These are phyloP conservation scores for Xerocomus nothofagi DNA, from an alignment of 1,284 basidiomycete species.

Conservation along the genomic window DNA sequence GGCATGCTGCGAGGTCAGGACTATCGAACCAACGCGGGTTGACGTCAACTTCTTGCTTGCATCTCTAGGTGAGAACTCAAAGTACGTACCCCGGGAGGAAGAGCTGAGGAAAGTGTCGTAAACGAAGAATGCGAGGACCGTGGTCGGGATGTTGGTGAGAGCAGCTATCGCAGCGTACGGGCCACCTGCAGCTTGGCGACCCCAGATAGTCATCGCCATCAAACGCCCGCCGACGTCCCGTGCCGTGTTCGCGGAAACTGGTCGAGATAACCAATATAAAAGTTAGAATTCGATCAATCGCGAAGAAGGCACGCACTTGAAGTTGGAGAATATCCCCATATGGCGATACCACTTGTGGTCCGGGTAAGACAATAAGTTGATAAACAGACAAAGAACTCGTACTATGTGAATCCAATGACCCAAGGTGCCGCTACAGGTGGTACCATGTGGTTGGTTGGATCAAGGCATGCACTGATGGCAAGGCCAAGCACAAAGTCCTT, in stretches of 20 bases:
- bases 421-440: conserved; percentile 55
- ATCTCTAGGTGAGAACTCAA: conserved; percentile 1
- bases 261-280: not conserved
- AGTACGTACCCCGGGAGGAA: conserved; percentile 29
- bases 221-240: conserved; percentile 67
- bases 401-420: conserved; percentile 57
- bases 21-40: conserved; percentile 10
- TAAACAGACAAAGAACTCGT: conserved; percentile 3
- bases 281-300: not conserved
- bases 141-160: conserved; percentile 65
- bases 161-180: conserved; percentile 63
- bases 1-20: conserved; percentile 27
- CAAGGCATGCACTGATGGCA: conserved; percentile 56
- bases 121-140: conserved; percentile 47
- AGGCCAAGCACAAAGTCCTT: conserved; percentile 68
- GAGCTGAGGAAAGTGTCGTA: conserved; percentile 54
- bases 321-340: conserved; percentile 60
- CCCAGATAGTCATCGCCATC: conserved; percentile 59
- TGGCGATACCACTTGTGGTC: conserved; percentile 44
- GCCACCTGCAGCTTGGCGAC: conserved; percentile 52
- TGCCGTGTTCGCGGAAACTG: conserved; percentile 64
- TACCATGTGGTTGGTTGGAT: conserved; percentile 61
- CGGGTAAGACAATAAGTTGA: conserved; percentile 8
- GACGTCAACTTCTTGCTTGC: conserved; percentile 15
- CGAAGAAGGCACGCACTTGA: conserved; percentile 38